Conservation (phyloP, 2,329 filamentous ascomycete species). For the Alternaria angustiovoidea region DNA sequence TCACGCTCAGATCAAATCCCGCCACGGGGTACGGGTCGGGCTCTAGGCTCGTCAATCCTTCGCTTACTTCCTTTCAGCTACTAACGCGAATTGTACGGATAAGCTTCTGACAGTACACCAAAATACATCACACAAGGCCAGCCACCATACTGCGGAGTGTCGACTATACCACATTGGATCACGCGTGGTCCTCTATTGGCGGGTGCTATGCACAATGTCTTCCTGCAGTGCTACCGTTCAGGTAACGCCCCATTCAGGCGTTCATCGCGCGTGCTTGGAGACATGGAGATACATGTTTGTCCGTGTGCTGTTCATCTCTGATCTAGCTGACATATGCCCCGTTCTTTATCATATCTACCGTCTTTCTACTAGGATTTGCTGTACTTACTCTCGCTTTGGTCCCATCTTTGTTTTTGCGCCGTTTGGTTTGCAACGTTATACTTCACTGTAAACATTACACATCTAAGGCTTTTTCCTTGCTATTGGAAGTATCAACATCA, state of each 20-base stretch:
- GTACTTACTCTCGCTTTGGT: conserved; percentile 13
- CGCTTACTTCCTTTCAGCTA: conserved; percentile 24
- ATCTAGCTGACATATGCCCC: conserved; percentile 15
- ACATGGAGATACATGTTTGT: conserved; percentile 10
- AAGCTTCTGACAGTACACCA: conserved; percentile 31
- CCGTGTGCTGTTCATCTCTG: conserved; percentile 17
- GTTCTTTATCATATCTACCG: conserved; percentile 9
- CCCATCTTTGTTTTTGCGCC: conserved; percentile 5
- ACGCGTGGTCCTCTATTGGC: conserved; percentile 9
- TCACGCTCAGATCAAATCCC: conserved; percentile 19
- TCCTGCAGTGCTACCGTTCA: conserved; percentile 10
- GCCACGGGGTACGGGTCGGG: conserved; percentile 13
- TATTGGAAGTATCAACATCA: not conserved
- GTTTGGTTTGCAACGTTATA: not conserved
- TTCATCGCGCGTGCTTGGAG: conserved; percentile 13
- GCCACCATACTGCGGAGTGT: conserved; percentile 15
- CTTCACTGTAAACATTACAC: not conserved
- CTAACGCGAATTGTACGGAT: conserved; percentile 17
- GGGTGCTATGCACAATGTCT: conserved; percentile 12
- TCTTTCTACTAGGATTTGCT: conserved; percentile 13
- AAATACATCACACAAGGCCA: conserved; percentile 22
- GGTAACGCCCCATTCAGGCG: conserved; percentile 20
- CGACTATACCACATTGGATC: conserved; percentile 16
- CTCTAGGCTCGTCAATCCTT: conserved; percentile 21
- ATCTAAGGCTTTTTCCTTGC: not conserved